Evolutionary conservation across 2,329 filamentous ascomycete species (phyloP), one percentile per base, ranked within the genome.

Genomic region (Pseudovirgaria hyperparasitica): DNA sequence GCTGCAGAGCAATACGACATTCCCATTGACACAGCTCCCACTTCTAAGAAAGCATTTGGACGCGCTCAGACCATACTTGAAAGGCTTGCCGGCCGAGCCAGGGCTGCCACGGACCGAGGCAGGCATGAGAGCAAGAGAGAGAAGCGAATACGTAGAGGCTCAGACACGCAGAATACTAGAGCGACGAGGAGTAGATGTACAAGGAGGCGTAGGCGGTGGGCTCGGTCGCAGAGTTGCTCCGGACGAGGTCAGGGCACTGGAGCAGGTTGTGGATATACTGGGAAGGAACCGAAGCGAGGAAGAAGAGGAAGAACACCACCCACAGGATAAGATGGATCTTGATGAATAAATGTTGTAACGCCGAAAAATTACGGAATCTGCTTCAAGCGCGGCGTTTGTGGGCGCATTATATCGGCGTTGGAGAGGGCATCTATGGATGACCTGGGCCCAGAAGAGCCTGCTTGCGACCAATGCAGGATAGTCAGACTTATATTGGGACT

Each of bases 1-100:
- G 23, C 19, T 9, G 12, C 62, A 57, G 34, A 64, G 57, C 28
- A 62, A 80, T 11, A 70, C 79, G 0, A 67, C 72, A 10, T 93
- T 94, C 50, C 75, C 82, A 1, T 65, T 92, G 12, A 80, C 78
- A 2, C 87, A 96, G 48, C 63, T 94, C 12, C 82, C 84, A 16
- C 73, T 82, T 1, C 62, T 98, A 23, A 74, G 81, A 32, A 60
- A 72, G 6, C 62, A 92, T 6, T 60, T 93, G 25, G 63, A 71
- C 7, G 65, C 69, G 9, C 59, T 93, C 19, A 62, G 75, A 34
- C 73, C 80, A 0, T 72, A 76, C 32, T 57, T 92, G 16, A 52
- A 54, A 5, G 49, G 52, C 5, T 36, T 71, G 27, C 45, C 50
- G 3, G 39, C 43, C 16, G 58, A 25, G 52, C 63, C 35, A 34